These are phyloP conservation scores for Kurtzmaniella quercitrusa DNA, from an alignment of 1,139 yeast genomes.

Conservation along the genomic window DNA sequence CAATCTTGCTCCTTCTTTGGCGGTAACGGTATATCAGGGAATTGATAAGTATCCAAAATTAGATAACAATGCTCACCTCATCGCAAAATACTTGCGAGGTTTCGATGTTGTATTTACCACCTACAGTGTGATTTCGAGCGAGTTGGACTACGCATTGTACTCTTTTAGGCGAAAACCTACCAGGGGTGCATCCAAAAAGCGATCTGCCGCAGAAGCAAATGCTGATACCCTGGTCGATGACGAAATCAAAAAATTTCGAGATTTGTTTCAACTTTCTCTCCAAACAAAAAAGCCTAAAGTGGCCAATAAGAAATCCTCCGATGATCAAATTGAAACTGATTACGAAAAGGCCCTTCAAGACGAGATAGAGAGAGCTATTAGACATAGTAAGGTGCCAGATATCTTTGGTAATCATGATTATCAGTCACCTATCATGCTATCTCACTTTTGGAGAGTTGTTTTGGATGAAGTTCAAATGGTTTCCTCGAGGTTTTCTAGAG, in stretches of 20 bases:
- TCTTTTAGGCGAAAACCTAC: slow-evolving; percentile 58
- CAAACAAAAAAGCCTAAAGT: slow-evolving; percentile 23
- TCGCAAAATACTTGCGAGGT: slow-evolving; percentile 45
- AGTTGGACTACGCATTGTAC: slow-evolving; percentile 77
- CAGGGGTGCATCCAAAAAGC: slow-evolving; percentile 18
- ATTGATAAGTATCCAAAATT: slow-evolving; percentile 46
- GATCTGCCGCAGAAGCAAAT: background rate
- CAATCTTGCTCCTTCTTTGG: slow-evolving; percentile 53
- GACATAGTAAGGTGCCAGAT: slow-evolving; percentile 26
- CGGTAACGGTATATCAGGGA: slow-evolving; percentile 63
- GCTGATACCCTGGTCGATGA: background rate
- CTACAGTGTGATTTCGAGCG: slow-evolving; percentile 64
- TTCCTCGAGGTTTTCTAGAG: slow-evolving; percentile 65
- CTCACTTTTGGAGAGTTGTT: slow-evolving; percentile 88
- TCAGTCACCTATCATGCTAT: slow-evolving; percentile 75
- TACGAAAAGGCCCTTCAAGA: slow-evolving; percentile 36
- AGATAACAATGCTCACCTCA: slow-evolving; percentile 36
- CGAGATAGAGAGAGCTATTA: slow-evolving; percentile 30
- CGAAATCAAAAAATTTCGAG: slow-evolving; percentile 20
- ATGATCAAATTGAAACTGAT: slow-evolving; percentile 25
- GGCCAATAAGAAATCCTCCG: slow-evolving; percentile 24
- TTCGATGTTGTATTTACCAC: slow-evolving; percentile 84
- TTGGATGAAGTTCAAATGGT: slow-evolving; percentile 96
- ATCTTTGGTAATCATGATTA: slow-evolving; percentile 40
- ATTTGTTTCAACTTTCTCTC: slow-evolving; percentile 28